Percentiles rank a stretch among this genome's conserved stretches.
These are phyloP conservation scores for Exutisphaerella laricina DNA, from an alignment of 2,329 filamentous ascomycete genomes.

Conservation along the genomic window DNA sequence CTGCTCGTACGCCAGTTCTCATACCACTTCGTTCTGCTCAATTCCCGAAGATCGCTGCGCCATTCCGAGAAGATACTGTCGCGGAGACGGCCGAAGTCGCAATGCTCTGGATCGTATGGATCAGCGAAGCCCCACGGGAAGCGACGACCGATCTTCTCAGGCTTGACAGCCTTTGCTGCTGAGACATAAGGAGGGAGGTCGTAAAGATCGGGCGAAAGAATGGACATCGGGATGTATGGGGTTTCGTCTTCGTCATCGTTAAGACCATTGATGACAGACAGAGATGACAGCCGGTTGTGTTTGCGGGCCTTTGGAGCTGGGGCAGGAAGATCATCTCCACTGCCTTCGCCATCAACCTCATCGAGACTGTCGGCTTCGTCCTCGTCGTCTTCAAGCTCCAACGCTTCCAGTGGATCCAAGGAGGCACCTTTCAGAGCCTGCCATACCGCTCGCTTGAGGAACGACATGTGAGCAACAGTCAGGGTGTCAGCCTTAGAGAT, in stretches of 20 bases:
- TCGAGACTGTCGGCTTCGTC: constrained; percentile 46
- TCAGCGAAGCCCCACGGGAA: constrained; percentile 98
- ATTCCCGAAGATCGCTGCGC: constrained; percentile 83
- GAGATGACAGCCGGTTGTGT: constrained; percentile 39
- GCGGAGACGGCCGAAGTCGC: constrained; percentile 86
- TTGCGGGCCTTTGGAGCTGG: constrained; percentile 14
- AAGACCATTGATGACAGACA: constrained; percentile 30
- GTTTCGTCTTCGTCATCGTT: constrained; percentile 39
- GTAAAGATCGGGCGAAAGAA: constrained; percentile 90
- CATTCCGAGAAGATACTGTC: constrained; percentile 91
- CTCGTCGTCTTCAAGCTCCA: constrained; percentile 74
- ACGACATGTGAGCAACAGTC: constrained; percentile 88
- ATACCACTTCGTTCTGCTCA: constrained; percentile 89
- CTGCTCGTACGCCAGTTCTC: constrained; percentile 78
- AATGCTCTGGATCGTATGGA: constrained; percentile 84
- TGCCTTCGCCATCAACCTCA: constrained; percentile 40
- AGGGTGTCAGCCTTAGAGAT: constrained; percentile 97
- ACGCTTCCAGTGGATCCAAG: constrained; percentile 79
- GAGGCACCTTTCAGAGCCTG: constrained; percentile 78
- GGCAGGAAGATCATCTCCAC: constrained; percentile 38
- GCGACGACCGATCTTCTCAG: constrained; percentile 69
- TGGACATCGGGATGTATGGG: constrained; percentile 79
- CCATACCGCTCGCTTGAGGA: constrained; percentile 87
- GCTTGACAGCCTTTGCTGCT: constrained; percentile 29
- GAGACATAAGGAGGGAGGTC: constrained; percentile 56